Conservation (phyloP, 257 asterid species). For the Nicotiana undulata region DNA sequence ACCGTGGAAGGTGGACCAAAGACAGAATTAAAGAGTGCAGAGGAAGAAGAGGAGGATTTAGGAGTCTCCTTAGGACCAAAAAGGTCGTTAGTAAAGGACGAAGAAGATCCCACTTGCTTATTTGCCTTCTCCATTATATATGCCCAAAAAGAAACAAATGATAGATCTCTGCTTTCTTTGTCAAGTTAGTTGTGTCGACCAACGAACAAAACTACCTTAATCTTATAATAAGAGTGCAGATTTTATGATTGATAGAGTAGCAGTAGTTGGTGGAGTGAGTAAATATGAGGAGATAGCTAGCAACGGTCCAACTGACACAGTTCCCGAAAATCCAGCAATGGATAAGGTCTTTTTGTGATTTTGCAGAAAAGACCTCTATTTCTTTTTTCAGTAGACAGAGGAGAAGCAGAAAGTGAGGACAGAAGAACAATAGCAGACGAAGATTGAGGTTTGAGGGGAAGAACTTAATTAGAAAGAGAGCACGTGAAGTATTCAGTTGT, state of each 20-base stretch:
- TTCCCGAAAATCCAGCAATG: background rate
- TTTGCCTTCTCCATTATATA: slow-evolving; percentile 46
- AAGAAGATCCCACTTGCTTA: slow-evolving; percentile 30
- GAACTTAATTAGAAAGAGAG: background rate
- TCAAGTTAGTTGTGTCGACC: background rate
- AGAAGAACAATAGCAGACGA: background rate
- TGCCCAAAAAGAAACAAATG: background rate
- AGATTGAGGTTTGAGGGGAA: background rate
- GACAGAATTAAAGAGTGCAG: slow-evolving; percentile 40
- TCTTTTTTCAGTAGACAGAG: background rate
- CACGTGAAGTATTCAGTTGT: slow-evolving; percentile 16
- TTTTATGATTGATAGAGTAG: background rate
- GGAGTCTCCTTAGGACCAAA: slow-evolving; percentile 55
- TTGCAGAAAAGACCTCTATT: too few relatives aligned
- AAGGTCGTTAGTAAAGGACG: slow-evolving; percentile 50
- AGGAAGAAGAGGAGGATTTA: background rate
- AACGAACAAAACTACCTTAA: slow-evolving; percentile 9
- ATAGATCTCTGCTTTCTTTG: background rate
- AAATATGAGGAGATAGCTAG: background rate
- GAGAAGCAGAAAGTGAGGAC: background rate
- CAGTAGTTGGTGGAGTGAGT: too few relatives aligned
- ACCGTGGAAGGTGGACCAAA: slow-evolving; percentile 63
- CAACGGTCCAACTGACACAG: background rate
- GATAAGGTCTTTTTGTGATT: background rate
- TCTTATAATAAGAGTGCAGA: background rate